Evolutionary conservation across 2,329 filamentous ascomycete genomes (phyloP).

Genomic region (Rutstroemia sp.): DNA sequence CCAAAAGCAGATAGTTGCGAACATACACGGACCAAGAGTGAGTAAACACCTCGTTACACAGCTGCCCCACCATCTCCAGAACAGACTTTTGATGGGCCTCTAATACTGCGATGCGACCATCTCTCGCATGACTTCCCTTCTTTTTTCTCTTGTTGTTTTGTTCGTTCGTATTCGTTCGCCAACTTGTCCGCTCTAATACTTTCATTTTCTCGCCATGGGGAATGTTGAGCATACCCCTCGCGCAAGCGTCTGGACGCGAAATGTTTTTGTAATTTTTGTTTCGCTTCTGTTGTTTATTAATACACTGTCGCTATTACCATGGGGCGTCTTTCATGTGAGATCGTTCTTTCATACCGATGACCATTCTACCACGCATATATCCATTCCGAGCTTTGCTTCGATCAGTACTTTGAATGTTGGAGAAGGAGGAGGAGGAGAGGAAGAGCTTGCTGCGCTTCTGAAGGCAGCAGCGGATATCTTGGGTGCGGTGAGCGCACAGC

Average conservation of each 20-base stretch:
- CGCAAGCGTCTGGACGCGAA: slow-evolving; percentile 6
- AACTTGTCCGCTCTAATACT: not conserved
- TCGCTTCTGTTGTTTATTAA: slow-evolving; percentile 4
- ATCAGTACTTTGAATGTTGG: not conserved
- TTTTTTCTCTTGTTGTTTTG: not conserved
- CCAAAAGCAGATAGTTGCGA: not conserved
- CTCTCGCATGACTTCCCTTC: not conserved
- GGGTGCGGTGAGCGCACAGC: not conserved
- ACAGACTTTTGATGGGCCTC: not conserved
- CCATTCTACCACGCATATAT: not conserved
- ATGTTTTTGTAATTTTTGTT: slow-evolving; percentile 3
- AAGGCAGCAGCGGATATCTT: not conserved
- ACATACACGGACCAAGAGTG: not conserved
- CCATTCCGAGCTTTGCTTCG: not conserved
- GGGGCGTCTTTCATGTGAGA: not conserved
- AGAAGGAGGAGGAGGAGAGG: not conserved
- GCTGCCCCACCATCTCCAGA: not conserved
- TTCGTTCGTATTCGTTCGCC: not conserved
- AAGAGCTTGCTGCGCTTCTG: not conserved
- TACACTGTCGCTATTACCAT: slow-evolving; percentile 4
- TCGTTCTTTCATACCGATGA: not conserved
- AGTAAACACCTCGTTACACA: not conserved
- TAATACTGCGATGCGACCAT: not conserved
- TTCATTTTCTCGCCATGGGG: slow-evolving; percentile 1
- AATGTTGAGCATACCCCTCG: slow-evolving; percentile 6